These are phyloP conservation scores for Flaveria sonorensis DNA, from an alignment of 129 eudicot genomes.

Conservation along the genomic window DNA sequence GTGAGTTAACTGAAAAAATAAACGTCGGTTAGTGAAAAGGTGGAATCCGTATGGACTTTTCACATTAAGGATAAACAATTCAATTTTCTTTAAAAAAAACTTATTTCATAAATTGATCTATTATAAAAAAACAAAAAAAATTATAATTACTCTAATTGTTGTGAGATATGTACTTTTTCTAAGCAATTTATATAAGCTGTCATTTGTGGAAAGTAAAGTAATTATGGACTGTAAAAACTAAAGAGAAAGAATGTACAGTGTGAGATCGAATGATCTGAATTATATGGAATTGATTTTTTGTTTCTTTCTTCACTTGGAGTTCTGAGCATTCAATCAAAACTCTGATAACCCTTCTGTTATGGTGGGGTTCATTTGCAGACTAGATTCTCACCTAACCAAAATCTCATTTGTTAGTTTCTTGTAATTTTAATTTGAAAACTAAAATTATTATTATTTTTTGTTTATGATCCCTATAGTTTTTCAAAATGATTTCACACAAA, in stretches of 20 bases:
- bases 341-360: constrained; percentile 14
- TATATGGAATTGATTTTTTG: constrained; percentile 22
- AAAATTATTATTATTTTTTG: too few relatives aligned
- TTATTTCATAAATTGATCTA: too few relatives aligned
- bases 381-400: constrained; percentile 26
- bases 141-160: neutral
- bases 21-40: too few relatives aligned
- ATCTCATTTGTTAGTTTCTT: neutral
- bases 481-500: too few relatives aligned
- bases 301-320: constrained; percentile 21
- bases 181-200: neutral
- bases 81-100: too few relatives aligned
- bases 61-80: too few relatives aligned
- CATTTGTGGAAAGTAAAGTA: constrained; percentile 31
- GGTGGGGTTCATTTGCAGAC: constrained; percentile 35
- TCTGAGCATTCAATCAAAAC: constrained; percentile 27
- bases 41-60: too few relatives aligned
- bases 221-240: neutral
- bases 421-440: neutral
- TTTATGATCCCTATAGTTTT: too few relatives aligned
- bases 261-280: constrained; percentile 31
- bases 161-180: neutral
- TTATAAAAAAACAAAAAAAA: too few relatives aligned
- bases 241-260: constrained; percentile 11
- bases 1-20: too few relatives aligned